Evolutionary conservation across 805 yeast genomes (phyloP).

Genomic region (Candida maesae): DNA sequence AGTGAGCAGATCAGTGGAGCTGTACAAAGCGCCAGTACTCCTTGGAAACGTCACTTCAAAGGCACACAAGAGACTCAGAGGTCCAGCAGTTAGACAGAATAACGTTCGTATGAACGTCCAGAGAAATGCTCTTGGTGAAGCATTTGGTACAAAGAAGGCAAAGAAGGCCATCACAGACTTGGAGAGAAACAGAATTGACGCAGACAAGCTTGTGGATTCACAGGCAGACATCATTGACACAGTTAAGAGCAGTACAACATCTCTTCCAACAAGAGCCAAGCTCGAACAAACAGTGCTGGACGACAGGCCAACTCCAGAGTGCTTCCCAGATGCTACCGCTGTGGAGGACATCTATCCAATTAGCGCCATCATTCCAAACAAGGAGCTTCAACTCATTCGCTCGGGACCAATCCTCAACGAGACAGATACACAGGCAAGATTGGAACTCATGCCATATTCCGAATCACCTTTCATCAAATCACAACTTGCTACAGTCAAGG

Average conservation of each 20-base stretch:
- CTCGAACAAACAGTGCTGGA: constrained; percentile 52
- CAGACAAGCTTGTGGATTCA: constrained; percentile 68
- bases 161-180: constrained; percentile 81
- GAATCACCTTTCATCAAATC: constrained; percentile 54
- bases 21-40: constrained; percentile 63
- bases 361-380: constrained; percentile 61
- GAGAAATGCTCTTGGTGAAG: constrained; percentile 87
- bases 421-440: constrained; percentile 42
- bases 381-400: constrained; percentile 60
- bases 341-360: constrained; percentile 83
- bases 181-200: constrained; percentile 82
- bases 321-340: constrained; percentile 71
- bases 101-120: constrained; percentile 49
- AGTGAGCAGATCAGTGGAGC: constrained; percentile 54
- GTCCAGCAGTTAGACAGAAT: constrained; percentile 61
- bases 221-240: constrained; percentile 81
- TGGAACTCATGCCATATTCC: constrained; percentile 59
- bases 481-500: constrained; percentile 35
- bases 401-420: constrained; percentile 60
- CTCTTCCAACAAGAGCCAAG: constrained; percentile 67
- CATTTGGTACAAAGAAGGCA: constrained; percentile 96
- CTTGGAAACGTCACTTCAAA: constrained; percentile 60
- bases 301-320: constrained; percentile 82
- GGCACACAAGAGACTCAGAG: constrained; percentile 49
- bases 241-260: constrained; percentile 64